Evolutionary conservation across 1,284 basidiomycete genomes (phyloP).

Genomic region (Singerocomus inundabilis): DNA sequence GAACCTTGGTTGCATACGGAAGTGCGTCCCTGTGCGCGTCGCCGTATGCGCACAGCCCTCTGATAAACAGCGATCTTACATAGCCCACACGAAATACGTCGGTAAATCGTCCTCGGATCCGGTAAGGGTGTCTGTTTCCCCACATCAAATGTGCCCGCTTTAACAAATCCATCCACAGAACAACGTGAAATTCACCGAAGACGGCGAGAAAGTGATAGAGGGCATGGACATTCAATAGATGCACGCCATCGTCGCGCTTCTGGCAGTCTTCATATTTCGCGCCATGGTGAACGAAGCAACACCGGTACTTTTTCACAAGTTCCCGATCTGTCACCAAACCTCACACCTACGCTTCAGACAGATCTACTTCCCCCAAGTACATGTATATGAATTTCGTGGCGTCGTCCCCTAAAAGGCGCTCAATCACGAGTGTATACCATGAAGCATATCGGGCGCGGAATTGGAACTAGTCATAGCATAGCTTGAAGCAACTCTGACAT

Average conservation of each 20-base stretch:
- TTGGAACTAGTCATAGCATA: background rate
- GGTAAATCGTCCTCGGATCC: conserved; percentile 68
- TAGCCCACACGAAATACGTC: conserved; percentile 88
- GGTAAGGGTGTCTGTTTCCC: conserved; percentile 38
- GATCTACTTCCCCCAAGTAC: background rate
- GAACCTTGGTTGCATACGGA: conserved; percentile 82
- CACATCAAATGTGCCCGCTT: background rate
- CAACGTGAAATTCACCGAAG: conserved; percentile 79
- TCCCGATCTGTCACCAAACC: background rate
- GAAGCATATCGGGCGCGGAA: background rate
- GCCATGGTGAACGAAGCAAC: no score
- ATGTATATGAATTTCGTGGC: background rate
- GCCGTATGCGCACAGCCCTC: background rate
- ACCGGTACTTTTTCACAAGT: background rate
- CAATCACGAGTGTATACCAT: background rate
- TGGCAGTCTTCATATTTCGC: background rate
- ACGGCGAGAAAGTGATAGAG: conserved; percentile 71
- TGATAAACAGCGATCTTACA: conserved; percentile 5
- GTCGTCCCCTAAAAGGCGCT: background rate
- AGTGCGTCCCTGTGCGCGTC: conserved; percentile 43
- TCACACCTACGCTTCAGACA: background rate
- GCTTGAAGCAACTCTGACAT: no score
- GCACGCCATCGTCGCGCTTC: background rate
- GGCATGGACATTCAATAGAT: conserved; percentile 48
- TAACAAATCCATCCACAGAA: conserved; percentile 40